Percentiles rank a stretch among this genome's conserved stretches.
These are phyloP conservation scores for Castanea mollissima DNA, from an alignment of 306 rosid species.

Conservation along the genomic window DNA sequence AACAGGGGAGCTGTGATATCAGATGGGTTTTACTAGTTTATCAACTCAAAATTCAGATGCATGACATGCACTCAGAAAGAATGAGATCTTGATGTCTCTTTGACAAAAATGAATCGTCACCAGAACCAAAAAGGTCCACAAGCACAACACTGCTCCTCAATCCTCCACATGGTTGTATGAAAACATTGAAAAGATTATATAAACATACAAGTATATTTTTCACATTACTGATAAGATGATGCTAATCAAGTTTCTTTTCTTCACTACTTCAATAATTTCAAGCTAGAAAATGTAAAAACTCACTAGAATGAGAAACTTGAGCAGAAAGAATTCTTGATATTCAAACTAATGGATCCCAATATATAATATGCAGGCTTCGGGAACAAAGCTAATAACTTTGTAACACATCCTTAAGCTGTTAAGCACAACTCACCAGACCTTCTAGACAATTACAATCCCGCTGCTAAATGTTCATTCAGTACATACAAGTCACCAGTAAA, in stretches of 20 bases:
- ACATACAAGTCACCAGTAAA: neutral
- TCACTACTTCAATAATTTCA: neutral
- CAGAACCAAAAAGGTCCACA: neutral
- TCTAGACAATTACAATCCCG: slow-evolving; percentile 17
- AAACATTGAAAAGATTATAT: neutral
- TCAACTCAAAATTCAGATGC: too few relatives aligned
- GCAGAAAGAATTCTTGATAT: neutral
- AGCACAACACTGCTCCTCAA: neutral
- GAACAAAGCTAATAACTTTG: neutral
- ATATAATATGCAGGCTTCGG: neutral
- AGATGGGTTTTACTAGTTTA: too few relatives aligned
- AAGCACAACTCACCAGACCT: neutral
- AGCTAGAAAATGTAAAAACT: neutral
- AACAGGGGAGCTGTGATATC: too few relatives aligned
- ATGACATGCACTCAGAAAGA: too few relatives aligned
- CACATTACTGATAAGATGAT: neutral
- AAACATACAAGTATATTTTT: neutral
- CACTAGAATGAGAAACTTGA: neutral
- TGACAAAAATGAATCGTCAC: too few relatives aligned
- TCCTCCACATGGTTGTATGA: neutral
- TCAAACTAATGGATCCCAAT: neutral
- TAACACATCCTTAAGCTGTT: neutral
- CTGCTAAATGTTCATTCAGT: neutral
- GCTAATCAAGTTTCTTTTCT: neutral
- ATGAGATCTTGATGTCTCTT: too few relatives aligned